Percentiles rank a stretch among this genome's conserved stretches.
These are phyloP conservation scores for Arachis hypogaea DNA, from an alignment of 306 rosid genomes.

Conservation along the genomic window DNA sequence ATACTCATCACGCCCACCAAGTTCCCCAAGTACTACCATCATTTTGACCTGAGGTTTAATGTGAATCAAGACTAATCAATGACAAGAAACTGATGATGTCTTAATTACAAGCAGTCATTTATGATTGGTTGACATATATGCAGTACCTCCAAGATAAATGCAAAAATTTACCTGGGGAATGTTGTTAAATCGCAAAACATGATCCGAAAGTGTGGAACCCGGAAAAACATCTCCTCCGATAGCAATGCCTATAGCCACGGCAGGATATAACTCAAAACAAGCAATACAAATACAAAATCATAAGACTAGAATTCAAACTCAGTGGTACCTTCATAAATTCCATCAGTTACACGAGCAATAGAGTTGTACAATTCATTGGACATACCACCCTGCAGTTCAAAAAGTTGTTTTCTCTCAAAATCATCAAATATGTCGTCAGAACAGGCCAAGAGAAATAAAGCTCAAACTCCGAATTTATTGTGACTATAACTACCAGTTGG, in stretches of 20 bases:
- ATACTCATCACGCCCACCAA: slow-evolving; percentile 91
- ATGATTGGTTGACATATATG: slow-evolving; percentile 1
- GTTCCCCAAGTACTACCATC: slow-evolving; percentile 94
- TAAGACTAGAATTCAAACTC: slow-evolving; percentile 16
- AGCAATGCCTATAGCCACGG: slow-evolving; percentile 68
- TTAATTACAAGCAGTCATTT: background rate
- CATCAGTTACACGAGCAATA: slow-evolving; percentile 88
- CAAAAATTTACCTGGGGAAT: slow-evolving; percentile 69
- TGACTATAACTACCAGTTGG: slow-evolving; percentile 17
- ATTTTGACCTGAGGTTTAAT: slow-evolving; percentile 64
- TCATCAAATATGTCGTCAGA: slow-evolving; percentile 4
- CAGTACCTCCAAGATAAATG: slow-evolving; percentile 27
- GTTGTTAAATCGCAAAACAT: slow-evolving; percentile 87
- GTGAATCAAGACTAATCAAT: slow-evolving; percentile 31
- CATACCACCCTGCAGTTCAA: slow-evolving; percentile 85
- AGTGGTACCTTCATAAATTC: slow-evolving; percentile 79
- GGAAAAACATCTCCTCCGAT: slow-evolving; percentile 98
- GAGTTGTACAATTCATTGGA: slow-evolving; percentile 86
- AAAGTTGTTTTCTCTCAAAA: slow-evolving; percentile 41
- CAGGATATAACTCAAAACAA: slow-evolving; percentile 25
- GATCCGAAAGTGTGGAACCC: slow-evolving; percentile 93
- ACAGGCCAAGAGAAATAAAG: slow-evolving; percentile 25
- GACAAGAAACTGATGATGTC: slow-evolving; percentile 18
- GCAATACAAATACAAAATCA: slow-evolving; percentile 16
- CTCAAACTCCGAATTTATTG: slow-evolving; percentile 19